Evolutionary conservation across 257 asterid species (phyloP).

Genomic region (Solanum piurae): DNA sequence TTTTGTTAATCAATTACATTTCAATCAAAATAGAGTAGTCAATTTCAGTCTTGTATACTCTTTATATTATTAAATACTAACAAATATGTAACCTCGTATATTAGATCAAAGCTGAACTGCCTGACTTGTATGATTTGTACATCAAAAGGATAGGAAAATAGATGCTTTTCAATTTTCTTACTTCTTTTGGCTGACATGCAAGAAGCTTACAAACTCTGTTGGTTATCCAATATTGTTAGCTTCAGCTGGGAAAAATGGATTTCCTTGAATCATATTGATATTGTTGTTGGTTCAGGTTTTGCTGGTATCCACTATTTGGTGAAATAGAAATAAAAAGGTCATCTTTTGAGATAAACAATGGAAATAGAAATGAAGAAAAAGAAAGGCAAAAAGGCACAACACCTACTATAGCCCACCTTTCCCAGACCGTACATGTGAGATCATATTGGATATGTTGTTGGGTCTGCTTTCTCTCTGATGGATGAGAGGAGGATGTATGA

Average conservation of each 20-base stretch:
- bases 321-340: neutral
- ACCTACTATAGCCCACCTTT: neutral
- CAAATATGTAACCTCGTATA: neutral
- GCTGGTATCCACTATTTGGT: neutral
- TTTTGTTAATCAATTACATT: neutral
- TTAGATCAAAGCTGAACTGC: neutral
- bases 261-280: neutral
- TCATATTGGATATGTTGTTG: neutral
- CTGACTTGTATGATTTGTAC: neutral
- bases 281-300: neutral
- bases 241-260: neutral
- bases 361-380: neutral
- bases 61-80: no score
- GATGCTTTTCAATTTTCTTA: neutral
- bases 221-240: neutral
- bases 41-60: no score
- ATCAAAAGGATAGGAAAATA: neutral
- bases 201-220: neutral
- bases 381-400: neutral
- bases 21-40: no score
- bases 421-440: neutral
- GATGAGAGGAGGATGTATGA: no score
- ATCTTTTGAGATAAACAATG: neutral
- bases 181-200: neutral
- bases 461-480: neutral